These are phyloP conservation scores for Daedaleopsis sinensis DNA, from an alignment of 768 basidiomycete species.

Conservation along the genomic window DNA sequence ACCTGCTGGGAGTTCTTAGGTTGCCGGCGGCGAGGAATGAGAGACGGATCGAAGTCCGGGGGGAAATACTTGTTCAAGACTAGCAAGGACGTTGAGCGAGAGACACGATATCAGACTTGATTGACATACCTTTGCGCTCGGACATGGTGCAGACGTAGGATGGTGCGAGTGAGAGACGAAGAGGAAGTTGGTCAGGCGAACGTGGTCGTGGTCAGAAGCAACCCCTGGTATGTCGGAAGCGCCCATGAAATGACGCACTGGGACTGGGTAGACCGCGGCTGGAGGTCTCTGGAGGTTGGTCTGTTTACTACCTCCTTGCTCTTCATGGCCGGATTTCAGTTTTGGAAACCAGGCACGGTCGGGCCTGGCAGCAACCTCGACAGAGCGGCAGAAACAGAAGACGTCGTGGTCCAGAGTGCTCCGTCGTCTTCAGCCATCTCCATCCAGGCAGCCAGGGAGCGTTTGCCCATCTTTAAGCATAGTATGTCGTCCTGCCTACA, in stretches of 20 bases:
- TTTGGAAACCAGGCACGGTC: constrained; percentile 89
- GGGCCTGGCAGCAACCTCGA: constrained; percentile 90
- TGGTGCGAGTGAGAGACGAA: background rate
- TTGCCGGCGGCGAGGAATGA: constrained; percentile 88
- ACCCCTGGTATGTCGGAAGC: too few species aligned
- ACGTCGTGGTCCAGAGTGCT: constrained; percentile 67
- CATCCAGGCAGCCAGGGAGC: constrained; percentile 75
- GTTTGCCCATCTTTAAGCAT: constrained; percentile 90
- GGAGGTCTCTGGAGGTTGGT: too few species aligned
- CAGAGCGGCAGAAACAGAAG: constrained; percentile 78
- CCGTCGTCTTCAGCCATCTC: constrained; percentile 57
- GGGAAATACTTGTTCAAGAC: constrained; percentile 97
- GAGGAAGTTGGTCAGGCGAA: background rate
- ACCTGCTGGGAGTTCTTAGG: constrained; percentile 96
- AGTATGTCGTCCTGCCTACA: constrained; percentile 45
- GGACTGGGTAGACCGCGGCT: background rate
- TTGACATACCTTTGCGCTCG: constrained; percentile 71
- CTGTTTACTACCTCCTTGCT: background rate
- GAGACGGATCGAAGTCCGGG: constrained; percentile 96
- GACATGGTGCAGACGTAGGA: constrained; percentile 55
- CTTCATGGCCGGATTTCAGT: constrained; percentile 58
- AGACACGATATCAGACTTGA: background rate
- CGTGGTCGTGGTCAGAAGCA: background rate
- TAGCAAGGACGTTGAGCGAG: constrained; percentile 32
- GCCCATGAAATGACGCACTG: background rate